These are phyloP conservation scores for Torulaspora quercuum DNA, from an alignment of 805 yeast genomes.

Conservation along the genomic window DNA sequence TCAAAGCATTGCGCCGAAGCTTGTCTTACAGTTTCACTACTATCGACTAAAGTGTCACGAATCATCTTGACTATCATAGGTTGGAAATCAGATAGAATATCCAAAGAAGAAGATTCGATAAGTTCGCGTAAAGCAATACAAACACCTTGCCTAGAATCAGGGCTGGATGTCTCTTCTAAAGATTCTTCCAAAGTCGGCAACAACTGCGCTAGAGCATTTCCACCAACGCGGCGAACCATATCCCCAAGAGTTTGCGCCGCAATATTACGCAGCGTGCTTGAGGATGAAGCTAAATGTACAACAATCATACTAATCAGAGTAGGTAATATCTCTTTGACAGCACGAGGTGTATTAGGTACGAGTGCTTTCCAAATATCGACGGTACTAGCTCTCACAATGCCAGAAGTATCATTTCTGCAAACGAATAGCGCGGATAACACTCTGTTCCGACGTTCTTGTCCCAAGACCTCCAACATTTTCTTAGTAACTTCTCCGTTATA, in stretches of 20 bases:
- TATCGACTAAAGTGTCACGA: slow-evolving; percentile 74
- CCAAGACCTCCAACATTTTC: slow-evolving; percentile 72
- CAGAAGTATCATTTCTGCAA: slow-evolving; percentile 88
- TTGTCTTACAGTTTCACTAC: slow-evolving; percentile 69
- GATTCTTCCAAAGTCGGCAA: slow-evolving; percentile 79
- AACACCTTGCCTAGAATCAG: slow-evolving; percentile 93
- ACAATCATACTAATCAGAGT: slow-evolving; percentile 76
- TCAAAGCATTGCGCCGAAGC: slow-evolving; percentile 93
- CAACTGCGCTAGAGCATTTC: slow-evolving; percentile 75
- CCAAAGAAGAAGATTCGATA: slow-evolving; percentile 65
- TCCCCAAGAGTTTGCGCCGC: slow-evolving; percentile 95
- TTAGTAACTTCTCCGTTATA: slow-evolving; percentile 52
- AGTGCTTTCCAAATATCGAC: slow-evolving; percentile 95
- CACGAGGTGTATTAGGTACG: slow-evolving; percentile 92
- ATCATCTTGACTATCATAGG: slow-evolving; percentile 68
- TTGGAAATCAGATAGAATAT: slow-evolving; percentile 61
- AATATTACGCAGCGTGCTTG: slow-evolving; percentile 72
- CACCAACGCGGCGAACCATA: slow-evolving; percentile 88
- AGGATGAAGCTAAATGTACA: slow-evolving; percentile 76
- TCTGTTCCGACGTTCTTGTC: slow-evolving; percentile 83
- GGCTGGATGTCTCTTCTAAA: slow-evolving; percentile 53
- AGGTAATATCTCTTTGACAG: slow-evolving; percentile 88
- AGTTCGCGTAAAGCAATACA: slow-evolving; percentile 90
- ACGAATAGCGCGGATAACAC: slow-evolving; percentile 82
- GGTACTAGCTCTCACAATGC: slow-evolving; percentile 82